Base-by-base conservation (phyloP, 352 stramenopile genomes). In the Phytopythium helicoides region DNA sequence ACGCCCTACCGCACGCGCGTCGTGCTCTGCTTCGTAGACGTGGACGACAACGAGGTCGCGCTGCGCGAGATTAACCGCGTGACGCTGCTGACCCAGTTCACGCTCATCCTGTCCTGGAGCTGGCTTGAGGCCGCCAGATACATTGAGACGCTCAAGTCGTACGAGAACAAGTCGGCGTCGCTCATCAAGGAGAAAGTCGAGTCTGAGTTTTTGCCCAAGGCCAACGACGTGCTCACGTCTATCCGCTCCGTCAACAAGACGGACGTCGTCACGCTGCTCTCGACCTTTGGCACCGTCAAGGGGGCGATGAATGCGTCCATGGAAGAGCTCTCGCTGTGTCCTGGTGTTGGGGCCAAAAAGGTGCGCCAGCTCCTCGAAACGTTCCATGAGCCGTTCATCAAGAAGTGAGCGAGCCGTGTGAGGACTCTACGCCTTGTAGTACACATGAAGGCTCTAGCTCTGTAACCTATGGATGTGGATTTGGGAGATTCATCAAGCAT, bases 181-280 rank as follows among this genome's bases (percentile, higher is more conserved):
- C 80, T 91, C 22, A 98, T 99, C 56, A 95, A 98, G 71, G 94
- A 98, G 62, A 89, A 94, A 59, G 80, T 97, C 14, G 81, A 98
- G 52, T 74, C 74, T 15, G 90, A 95, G 51, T 97, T 97, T 55
- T 66, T 98, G 16, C 71, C 85, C 1, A 92, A 97, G 62, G 85
- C 96, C 7, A 87, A 94, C 52, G 86, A 98, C 61, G 88, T 95
- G 41, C 76, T 99, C 42, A 94, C 79, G 35, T 85, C 73, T 35
- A 76, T 98, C 11, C 77, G 85, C 16, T 95, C 87, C 22, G 79
- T 98, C 14, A 98, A 99, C 76, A 98, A 98, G 64, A 98, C 95
- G 31, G 96, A 99, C 75, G 84, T 97, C 7, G 63, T 89, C 6
- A 97, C 93, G 31, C 64, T 99, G 35, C 64, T 97, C 23, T 87